Percentiles rank a stretch among this genome's conserved stretches.
These are phyloP conservation scores for Lachnellula suecica DNA, from an alignment of 2,329 filamentous ascomycete species.

Conservation along the genomic window DNA sequence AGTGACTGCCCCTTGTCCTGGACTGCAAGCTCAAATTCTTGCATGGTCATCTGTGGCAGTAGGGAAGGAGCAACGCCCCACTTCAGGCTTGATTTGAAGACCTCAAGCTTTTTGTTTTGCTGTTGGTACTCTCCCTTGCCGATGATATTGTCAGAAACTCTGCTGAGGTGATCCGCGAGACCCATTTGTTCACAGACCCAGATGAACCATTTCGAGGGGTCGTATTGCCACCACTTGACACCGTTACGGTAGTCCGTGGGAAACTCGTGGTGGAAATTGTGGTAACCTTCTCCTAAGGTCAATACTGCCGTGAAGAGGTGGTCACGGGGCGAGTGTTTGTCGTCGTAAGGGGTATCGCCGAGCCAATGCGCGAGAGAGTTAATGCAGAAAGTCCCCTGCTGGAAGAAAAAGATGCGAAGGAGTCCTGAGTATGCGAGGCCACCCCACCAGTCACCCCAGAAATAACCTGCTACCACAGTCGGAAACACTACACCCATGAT, in stretches of 20 bases:
- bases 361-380: constrained; percentile 88
- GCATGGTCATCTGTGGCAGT: constrained; percentile 80
- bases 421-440: constrained; percentile 82
- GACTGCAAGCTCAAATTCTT: constrained; percentile 74
- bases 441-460: constrained; percentile 62
- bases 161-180: constrained; percentile 80
- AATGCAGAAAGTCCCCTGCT: constrained; percentile 88
- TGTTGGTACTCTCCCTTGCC: constrained; percentile 86
- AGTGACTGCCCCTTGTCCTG: constrained; percentile 72
- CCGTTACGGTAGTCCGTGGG: constrained; percentile 91
- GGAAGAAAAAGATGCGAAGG: constrained; percentile 80
- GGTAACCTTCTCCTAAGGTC: constrained; percentile 83
- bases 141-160: constrained; percentile 86
- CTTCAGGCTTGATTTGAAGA: constrained; percentile 74
- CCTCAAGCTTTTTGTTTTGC: constrained; percentile 85
- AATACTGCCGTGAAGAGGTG: constrained; percentile 82
- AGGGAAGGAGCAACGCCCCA: constrained; percentile 82
- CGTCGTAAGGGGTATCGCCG: constrained; percentile 85
- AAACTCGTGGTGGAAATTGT: constrained; percentile 94
- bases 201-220: constrained; percentile 87
- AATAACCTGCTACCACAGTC: constrained; percentile 51
- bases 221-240: constrained; percentile 85
- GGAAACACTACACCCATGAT: constrained; percentile 74
- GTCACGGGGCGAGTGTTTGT: constrained; percentile 84
- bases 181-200: constrained; percentile 78